A percentile compares a stretch with the other conserved stretches of the same genome.
phyloP scores from a whole-genome alignment of 2,329 filamentous ascomycete species.

The Aspergillus sp. region DNA sequence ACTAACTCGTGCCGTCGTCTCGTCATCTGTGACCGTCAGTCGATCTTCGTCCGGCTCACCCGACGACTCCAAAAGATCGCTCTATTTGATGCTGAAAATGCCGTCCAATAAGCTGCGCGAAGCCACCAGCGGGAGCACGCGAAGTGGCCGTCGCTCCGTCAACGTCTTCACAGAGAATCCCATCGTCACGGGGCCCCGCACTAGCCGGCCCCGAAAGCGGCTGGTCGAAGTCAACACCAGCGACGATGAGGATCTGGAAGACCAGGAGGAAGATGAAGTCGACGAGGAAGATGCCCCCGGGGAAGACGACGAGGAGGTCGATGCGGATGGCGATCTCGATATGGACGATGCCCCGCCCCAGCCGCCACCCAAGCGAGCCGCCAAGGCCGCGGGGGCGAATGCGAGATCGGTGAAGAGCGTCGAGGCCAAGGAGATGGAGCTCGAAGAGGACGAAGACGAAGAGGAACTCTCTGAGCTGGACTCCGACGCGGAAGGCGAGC shows the following conservation, averaged over 20 bases:
- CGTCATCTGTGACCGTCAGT: conserved; percentile 37
- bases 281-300: conserved; percentile 40
- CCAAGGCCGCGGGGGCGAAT: conserved; percentile 35
- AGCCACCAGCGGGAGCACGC: conserved; percentile 36
- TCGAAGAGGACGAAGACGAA: conserved; percentile 33
- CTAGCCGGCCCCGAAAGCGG: conserved; percentile 46
- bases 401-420: conserved; percentile 42
- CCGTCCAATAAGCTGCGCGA: conserved; percentile 50
- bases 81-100: conserved; percentile 51
- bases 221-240: conserved; percentile 46
- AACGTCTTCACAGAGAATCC: conserved; percentile 49
- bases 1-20: conserved; percentile 29
- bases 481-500: conserved; percentile 47
- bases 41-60: conserved; percentile 33
- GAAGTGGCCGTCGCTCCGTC: conserved; percentile 30
- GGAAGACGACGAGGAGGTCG: conserved; percentile 34
- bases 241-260: conserved; percentile 50
- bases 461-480: conserved; percentile 47
- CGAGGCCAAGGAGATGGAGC: conserved; percentile 48
- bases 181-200: conserved; percentile 46
- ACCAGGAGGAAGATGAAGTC: conserved; percentile 42
- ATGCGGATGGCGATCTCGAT: conserved; percentile 37
- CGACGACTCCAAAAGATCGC: conserved; percentile 40
- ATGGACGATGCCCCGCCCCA: conserved; percentile 48
- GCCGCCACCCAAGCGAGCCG: conserved; percentile 35